A percentile compares a stretch with the other conserved stretches of the same genome.
Conservation (phyloP, 169 alveolate species). For the Eimeria tenella region DNA sequence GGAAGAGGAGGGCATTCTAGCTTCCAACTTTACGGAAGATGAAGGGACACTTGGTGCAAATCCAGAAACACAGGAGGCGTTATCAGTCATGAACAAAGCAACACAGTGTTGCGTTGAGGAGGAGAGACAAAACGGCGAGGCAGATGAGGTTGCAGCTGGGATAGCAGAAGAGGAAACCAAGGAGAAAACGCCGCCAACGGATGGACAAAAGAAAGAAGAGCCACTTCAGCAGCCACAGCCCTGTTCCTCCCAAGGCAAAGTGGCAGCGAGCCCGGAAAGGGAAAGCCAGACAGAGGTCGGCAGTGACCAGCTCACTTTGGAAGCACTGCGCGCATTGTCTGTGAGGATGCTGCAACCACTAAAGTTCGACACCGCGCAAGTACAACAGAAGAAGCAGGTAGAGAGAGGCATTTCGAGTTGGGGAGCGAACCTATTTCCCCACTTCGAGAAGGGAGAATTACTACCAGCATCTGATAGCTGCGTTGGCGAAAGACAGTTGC, state of each 20-base stretch:
- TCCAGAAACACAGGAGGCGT: background rate
- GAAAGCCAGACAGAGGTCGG: background rate
- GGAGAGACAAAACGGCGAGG: background rate
- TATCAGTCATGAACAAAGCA: background rate
- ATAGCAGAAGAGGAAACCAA: background rate
- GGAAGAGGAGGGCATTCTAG: background rate
- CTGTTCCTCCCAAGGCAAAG: background rate
- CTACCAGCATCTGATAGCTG: background rate
- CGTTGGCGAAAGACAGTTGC: background rate
- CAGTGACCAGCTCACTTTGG: background rate
- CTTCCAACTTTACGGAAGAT: background rate
- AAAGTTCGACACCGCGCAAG: background rate
- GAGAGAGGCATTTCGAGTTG: background rate
- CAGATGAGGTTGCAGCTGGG: background rate
- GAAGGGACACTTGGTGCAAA: background rate
- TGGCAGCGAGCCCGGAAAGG: background rate
- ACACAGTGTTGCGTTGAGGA: background rate
- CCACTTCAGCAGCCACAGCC: background rate
- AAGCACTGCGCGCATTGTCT: background rate
- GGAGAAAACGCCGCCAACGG: background rate
- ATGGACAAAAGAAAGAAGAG: background rate
- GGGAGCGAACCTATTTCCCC: background rate
- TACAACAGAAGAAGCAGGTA: background rate
- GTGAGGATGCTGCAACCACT: conserved; percentile 21
- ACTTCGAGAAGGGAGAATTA: background rate